Base-by-base conservation (phyloP, 2,329 filamentous ascomycete species). In the Trichoderma harzianum region DNA sequence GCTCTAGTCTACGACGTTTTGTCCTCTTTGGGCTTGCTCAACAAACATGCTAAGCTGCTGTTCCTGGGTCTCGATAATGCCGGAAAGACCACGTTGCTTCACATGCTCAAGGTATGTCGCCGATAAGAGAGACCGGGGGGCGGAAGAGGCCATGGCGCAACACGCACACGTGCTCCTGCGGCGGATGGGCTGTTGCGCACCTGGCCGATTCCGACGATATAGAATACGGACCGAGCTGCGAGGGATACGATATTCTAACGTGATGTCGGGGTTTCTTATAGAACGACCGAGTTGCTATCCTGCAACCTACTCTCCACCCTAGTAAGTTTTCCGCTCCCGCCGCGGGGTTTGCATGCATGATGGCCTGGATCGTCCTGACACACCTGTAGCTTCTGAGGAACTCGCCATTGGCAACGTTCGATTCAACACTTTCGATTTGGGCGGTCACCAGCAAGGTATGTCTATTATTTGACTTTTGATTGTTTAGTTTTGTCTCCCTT, bases 31-130 rank as follows among this genome's bases (percentile, higher is more conserved):
- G 94, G 94, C 78, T 88, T 97, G 79, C 87, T 95, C 76, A 97
- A 97, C 90, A 97, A 97, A 89, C 93, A 97, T 83, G 94, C 94
- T 79, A 97, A 97, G 89, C 89, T 97, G 73, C 89, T 97, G 72
- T 97, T 97, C 86, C 90, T 97, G 75, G 94, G 94, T 77, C 91
- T 97, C 74, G 94, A 97, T 83, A 97, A 97, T 85, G 94, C 94
- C 66, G 94, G 94, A 84, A 97, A 97, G 88, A 97, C 94, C 69
- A 97, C 94, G 58, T 86, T 97, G 77, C 86, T 97, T 80, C 94
- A 97, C 84, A 97, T 97, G 94, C 84, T 97, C 84, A 97, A 97
- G 92, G 92, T 94, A 83, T 78, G 88, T 82, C 71, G 26, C 36
- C 28, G 24, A 68, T 51, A 60, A 36, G 28, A 32, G 34, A 47